Conservation (phyloP, 176 grass and related monocot genomes). For the Thalia dealbata region DNA sequence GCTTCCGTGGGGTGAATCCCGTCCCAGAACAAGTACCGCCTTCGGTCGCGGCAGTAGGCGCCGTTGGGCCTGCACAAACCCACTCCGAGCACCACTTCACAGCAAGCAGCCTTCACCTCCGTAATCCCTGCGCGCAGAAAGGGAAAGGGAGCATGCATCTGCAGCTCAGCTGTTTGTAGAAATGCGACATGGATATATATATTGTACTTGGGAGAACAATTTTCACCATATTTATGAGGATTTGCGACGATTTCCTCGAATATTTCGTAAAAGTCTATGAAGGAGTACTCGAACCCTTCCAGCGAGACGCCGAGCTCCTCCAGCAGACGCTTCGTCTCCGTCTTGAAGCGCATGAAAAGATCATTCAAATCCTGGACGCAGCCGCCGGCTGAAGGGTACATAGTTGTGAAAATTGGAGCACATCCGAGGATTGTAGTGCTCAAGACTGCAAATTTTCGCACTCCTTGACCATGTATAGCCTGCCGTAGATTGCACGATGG, state of each 20-base stretch:
- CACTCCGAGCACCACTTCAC: conserved; percentile 19
- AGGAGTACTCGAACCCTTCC: conserved; percentile 27
- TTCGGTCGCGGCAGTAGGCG: conserved; percentile 16
- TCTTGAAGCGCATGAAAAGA: conserved; percentile 15
- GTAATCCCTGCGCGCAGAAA: conserved; percentile 2
- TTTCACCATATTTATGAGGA: conserved; percentile 12
- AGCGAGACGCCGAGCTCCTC: conserved; percentile 15
- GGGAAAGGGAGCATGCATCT: background rate
- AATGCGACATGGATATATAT: too few relatives aligned
- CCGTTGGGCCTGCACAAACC: conserved; percentile 1
- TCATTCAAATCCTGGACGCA: conserved; percentile 14
- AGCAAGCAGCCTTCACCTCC: conserved; percentile 12
- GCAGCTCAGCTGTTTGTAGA: too few relatives aligned
- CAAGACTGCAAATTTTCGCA: conserved; percentile 23
- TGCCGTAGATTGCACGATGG: background rate
- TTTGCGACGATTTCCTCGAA: background rate
- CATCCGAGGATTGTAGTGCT: conserved; percentile 12
- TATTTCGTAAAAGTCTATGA: background rate
- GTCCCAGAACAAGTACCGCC: conserved; percentile 26
- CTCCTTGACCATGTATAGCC: conserved; percentile 12
- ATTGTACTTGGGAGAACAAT: too few relatives aligned
- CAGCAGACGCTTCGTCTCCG: conserved; percentile 3
- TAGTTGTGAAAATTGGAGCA: conserved; percentile 9
- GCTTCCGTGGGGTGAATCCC: conserved; percentile 21
- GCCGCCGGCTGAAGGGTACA: background rate